Conservation (phyloP, 139 green algal species). For the Chlorella sp. region DNA sequence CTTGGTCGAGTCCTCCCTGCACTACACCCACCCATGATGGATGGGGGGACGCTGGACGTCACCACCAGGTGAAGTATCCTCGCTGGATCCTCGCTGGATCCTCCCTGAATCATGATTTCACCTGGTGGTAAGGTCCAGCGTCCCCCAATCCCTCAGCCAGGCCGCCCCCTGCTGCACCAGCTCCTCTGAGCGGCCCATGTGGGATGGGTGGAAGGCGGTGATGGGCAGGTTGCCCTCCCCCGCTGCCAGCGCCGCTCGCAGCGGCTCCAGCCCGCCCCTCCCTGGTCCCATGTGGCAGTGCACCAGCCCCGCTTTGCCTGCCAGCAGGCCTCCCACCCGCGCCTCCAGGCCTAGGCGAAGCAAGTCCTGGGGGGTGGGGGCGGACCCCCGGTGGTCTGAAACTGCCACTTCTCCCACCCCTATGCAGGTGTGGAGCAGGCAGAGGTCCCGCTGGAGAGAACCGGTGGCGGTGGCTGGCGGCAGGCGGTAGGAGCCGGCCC, state of each 20-base stretch:
- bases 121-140: conserved; percentile 49
- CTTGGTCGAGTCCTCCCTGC: no score
- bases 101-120: no score
- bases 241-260: conserved; percentile 36
- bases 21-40: no score
- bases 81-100: no score
- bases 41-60: no score
- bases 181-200: conserved; percentile 39
- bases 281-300: conserved; percentile 57
- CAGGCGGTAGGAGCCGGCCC: conserved; percentile 48
- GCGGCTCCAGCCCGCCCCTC: conserved; percentile 17
- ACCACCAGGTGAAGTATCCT: no score
- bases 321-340: conserved; percentile 59
- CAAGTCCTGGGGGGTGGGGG: conserved; percentile 37
- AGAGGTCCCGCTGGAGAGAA: conserved; percentile 42
- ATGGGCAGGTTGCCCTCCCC: conserved; percentile 40
- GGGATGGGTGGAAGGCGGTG: conserved; percentile 52
- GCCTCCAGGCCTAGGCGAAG: conserved; percentile 45
- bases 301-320: conserved; percentile 50
- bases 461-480: conserved; percentile 48
- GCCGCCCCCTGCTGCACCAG: conserved; percentile 35
- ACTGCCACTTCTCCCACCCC: conserved; percentile 61
- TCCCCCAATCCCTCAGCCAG: conserved; percentile 47
- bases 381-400: conserved; percentile 53
- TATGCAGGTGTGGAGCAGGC: conserved; percentile 46